Percentiles rank a stretch among this genome's conserved stretches.
phyloP scores from a whole-genome alignment of 352 stramenopile species.

The Globisporangium megalacanthum region DNA sequence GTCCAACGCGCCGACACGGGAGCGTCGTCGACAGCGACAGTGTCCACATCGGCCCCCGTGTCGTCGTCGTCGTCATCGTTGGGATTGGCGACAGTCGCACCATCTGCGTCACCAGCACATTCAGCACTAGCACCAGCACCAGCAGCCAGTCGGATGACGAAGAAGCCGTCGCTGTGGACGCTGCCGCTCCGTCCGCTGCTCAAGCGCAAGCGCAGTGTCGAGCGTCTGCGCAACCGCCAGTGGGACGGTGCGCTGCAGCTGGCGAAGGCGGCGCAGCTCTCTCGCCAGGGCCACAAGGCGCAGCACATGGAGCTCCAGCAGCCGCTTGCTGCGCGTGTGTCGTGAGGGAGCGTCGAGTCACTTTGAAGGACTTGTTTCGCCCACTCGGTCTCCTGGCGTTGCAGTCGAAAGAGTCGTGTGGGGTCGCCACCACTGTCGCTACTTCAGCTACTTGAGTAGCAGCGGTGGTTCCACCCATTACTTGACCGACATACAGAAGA shows the following conservation, averaged over 20 bases:
- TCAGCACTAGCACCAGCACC: no score
- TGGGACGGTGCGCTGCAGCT: conserved; percentile 27
- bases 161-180: conserved; percentile 32
- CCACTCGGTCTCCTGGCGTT: no score
- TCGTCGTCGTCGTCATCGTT: background rate
- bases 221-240: conserved; percentile 43
- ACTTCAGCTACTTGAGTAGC: no score
- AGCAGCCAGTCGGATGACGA: conserved; percentile 23
- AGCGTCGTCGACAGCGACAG: conserved; percentile 3
- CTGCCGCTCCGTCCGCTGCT: conserved; percentile 43
- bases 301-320: conserved; percentile 33
- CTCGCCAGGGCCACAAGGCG: conserved; percentile 12
- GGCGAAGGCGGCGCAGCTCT: conserved; percentile 35
- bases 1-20: conserved; percentile 12
- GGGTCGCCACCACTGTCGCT: no score
- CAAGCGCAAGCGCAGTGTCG: conserved; percentile 41
- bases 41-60: background rate
- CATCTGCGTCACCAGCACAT: no score
- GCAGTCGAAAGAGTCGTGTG: no score
- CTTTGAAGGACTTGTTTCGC: no score
- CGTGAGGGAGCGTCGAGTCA: no score
- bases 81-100: no score
- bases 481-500: no score
- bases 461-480: no score
- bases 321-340: conserved; percentile 12